Evolutionary conservation across 495 filamentous ascomycete genomes (phyloP), one percentile per base, ranked within the genome.

Genomic region (Aspergillus taichungensis): DNA sequence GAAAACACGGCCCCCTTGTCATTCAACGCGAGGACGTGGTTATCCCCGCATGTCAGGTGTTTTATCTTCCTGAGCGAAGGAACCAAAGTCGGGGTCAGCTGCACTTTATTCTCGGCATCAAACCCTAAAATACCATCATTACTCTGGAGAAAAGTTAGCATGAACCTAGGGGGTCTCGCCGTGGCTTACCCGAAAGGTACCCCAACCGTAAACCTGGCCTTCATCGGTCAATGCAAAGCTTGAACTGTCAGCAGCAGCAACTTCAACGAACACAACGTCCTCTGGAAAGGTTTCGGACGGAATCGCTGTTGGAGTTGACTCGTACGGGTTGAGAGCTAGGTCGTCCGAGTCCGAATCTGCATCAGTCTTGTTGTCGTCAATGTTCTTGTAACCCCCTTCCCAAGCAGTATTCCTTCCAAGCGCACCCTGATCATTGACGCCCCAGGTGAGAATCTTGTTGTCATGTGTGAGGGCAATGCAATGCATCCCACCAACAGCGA

Each of bases 201-300:
- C 82, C 82, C 82, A 86, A 28, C 81, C 82, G 55, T 79, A 85
- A 27, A 86, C 79, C 13, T 63, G 59, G 31, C 82, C 82, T 41
- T 80, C 74, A 42, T 83, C 74, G 9, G 82, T 86, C 13, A 86
- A 59, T 34, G 74, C 82, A 58, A 85, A 82, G 30, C 75, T 77
- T 31, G 68, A 66, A 52, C 78, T 83, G 52, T 86, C 82, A 13
- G 78, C 77, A 49, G 79, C 78, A 43, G 75, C 72, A 29, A 85
- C 72, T 50, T 79, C 64, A 24, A 75, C 71, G 53, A 83, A 82
- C 5, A 66, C 56, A n/a, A 73, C 77, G 29, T 62, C 71, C 36
- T 73, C 66, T 11, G 77, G 71, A 53, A 83, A 82, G 39, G 50
- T 47, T 8, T 63, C 56, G 6, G 57, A 48, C 5, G 76, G 66